Base-by-base conservation (phyloP, 305 asterid species). In the Fraxinus floribunda region DNA sequence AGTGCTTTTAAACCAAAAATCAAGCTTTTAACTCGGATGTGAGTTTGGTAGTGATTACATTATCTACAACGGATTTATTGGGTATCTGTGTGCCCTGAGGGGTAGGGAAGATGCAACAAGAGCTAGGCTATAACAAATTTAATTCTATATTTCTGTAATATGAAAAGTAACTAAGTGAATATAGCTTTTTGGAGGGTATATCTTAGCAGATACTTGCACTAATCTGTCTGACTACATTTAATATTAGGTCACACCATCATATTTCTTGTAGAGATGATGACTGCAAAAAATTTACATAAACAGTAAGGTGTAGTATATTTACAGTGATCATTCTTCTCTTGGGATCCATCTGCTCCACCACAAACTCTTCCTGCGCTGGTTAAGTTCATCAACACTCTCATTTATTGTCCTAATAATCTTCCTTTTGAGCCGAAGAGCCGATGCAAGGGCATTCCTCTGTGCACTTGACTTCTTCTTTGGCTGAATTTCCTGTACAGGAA, bases 321-420 rank as follows among this genome's bases (percentile, higher is more conserved):
- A 85, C 90, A 84, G 29, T 24, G 79, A 76, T 85, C 83, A 91
- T 38, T 95, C 95, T 90, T 94, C 97, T 78, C 89, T 93, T 13
- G 98, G 99, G 88, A 96, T 96, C 99, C 99, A 93, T 81, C 89
- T 77, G 90, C 91, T 96, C 99, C 98, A 96, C 99, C 99, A 94
- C 10, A 90, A 70, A 84, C 97, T 89, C 92, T 92, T 93, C 87
- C 95, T 86, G 32, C 84, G 86, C 82, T 82, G 88, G 49, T 87
- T 90, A 26, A 94, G 92, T 80, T 96, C 97, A 82, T 90, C 98
- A 0, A 93, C 91, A 38, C 91, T 94, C 85, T 90, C 97, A 34
- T 90, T 92, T 77, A 94, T 9, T 3, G 99, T 92, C 84, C 86
- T 82, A 22, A 92, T 34, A 35, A 94, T 86, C 83, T 93, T 96